phyloP scores from a whole-genome alignment of 768 basidiomycete species.

The Agaricus sinodeliciosus region DNA sequence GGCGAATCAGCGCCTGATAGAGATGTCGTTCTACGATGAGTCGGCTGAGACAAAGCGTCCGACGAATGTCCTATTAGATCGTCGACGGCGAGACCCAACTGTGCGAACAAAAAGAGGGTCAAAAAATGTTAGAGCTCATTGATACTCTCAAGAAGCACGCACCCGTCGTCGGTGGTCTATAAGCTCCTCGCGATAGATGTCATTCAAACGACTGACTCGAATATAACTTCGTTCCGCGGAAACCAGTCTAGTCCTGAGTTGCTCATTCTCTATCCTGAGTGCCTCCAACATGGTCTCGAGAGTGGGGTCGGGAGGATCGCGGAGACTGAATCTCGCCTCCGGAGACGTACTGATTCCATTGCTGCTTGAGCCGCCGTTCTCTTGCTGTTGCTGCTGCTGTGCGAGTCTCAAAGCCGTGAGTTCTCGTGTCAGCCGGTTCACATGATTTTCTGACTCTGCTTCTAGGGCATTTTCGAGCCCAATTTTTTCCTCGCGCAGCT shows the following conservation, averaged over 20 bases:
- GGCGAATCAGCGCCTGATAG: conserved; percentile 36
- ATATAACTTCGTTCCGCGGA: conserved; percentile 77
- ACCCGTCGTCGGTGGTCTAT: conserved; percentile 72
- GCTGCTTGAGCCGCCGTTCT: conserved; percentile 8
- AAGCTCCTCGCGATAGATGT: conserved; percentile 80
- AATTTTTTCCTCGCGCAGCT: conserved; percentile 85
- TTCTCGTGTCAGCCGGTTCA: conserved; percentile 69
- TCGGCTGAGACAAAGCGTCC: conserved; percentile 69
- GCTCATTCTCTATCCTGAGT: conserved; percentile 74
- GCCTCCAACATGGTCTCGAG: conserved; percentile 66
- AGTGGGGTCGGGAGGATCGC: conserved; percentile 30
- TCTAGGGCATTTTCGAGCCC: conserved; percentile 76
- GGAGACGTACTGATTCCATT: conserved; percentile 24
- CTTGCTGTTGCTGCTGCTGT: conserved; percentile 41
- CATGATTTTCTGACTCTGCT: conserved; percentile 82
- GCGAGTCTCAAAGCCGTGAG: conserved; percentile 55
- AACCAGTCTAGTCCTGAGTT: conserved; percentile 55
- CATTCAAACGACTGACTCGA: conserved; percentile 67
- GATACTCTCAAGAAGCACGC: conserved; percentile 25
- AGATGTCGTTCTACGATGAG: conserved; percentile 45
- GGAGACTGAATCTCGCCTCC: conserved; percentile 23
- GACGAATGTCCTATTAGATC: conserved; percentile 66
- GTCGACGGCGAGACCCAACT: conserved; percentile 76
- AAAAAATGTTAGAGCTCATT: background rate
- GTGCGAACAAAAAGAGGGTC: conserved; percentile 5